Base-by-base conservation (phyloP, 2,329 filamentous ascomycete species). In the Alternaria novae-zelandiae region DNA sequence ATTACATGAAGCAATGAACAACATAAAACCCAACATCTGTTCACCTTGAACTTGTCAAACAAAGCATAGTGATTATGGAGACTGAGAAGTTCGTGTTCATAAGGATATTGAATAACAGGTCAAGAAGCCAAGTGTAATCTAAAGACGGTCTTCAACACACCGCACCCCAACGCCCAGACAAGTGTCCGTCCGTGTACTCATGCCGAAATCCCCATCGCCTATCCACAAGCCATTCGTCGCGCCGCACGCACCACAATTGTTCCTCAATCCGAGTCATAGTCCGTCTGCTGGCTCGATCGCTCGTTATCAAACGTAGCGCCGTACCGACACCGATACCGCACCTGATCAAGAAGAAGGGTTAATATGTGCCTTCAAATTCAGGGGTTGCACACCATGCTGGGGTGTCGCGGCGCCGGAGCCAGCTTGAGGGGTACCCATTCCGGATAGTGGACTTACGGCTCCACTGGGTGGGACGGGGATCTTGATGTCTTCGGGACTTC, bases 401-500 rank as follows among this genome's bases (percentile, higher is more conserved):
- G 61, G 61, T 25, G 61, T 60, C 26, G 57, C 51, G 9, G 57
- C 46, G 36, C 61, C 61, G 30, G 61, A 60, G 15, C 36, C 57
- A n/a, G 41, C 46, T 51, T 76, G 69, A 17, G 77, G 78, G 2
- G 78, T 83, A 3, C 79, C 81, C 4, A 82, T 59, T 26, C 81
- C 82, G 15, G 74, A 72, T 58, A 83, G 76, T 12, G 83, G 83
- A 65, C 79, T 82, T 58, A 83, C 78, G 3, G 73, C 73, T 44
- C 85, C 85, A 64, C 84, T 87, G 3, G 87, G 85, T 21, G 91
- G 88, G 11, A 94, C 90, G 0, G 91, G 91, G 46, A 94, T 93
- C 67, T 90, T 87, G 73, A 96, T 90, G 67, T 94, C 92, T 80
- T 96, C 90, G 1, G 94, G 92, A 2, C 91, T 94, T 54, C 87